These are phyloP conservation scores for Aristolochia californica DNA, from an alignment of 164 flowering plant genomes.

Conservation along the genomic window DNA sequence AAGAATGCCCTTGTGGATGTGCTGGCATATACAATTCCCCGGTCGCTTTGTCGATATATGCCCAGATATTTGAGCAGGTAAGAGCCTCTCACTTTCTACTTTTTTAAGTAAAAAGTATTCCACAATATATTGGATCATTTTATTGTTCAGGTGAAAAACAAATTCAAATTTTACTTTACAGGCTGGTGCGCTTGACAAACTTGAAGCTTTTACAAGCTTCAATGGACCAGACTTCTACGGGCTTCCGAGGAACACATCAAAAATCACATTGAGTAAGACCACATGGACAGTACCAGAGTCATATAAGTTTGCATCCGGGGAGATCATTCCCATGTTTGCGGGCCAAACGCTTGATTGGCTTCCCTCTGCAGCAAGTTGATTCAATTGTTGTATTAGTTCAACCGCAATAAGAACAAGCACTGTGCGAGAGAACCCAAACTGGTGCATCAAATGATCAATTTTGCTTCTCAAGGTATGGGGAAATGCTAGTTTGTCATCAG, in stretches of 20 bases:
- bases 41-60: constrained; percentile 74
- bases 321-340: constrained; percentile 86
- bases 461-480: too few relatives aligned
- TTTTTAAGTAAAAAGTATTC: not conserved
- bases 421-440: too few relatives aligned
- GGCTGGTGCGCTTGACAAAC: constrained; percentile 92
- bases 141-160: not conserved
- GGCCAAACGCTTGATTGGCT: constrained; percentile 83
- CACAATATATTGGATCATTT: not conserved
- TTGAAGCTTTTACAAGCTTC: constrained; percentile 97
- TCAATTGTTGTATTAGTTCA: not conserved
- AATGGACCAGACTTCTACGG: constrained; percentile 98
- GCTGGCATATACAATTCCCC: constrained; percentile 93
- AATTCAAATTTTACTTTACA: constrained; percentile 7
- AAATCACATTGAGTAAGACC: constrained; percentile 46
- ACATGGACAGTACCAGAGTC: constrained; percentile 72
- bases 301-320: constrained; percentile 51
- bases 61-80: constrained; percentile 97
- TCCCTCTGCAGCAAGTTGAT: constrained; percentile 18
- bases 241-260: constrained; percentile 70
- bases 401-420: too few relatives aligned
- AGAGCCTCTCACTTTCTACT: not conserved
- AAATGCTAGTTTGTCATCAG: too few relatives aligned
- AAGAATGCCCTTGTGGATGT: constrained; percentile 89
- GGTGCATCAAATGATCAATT: too few relatives aligned